phyloP scores from a whole-genome alignment of 805 yeast species.

The Saturnispora quitensis region DNA sequence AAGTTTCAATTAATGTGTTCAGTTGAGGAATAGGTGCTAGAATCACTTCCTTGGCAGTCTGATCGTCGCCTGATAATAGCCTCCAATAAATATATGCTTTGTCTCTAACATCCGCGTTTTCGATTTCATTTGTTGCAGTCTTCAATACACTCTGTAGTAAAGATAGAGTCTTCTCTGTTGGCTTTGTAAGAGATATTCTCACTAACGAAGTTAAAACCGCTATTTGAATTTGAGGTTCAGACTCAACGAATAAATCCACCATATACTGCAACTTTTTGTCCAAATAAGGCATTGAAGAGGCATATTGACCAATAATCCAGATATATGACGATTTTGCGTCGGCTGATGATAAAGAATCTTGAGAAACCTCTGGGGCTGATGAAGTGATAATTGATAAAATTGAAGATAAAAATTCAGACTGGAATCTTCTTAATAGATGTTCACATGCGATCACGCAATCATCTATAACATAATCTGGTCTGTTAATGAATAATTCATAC shows the following conservation, averaged over 20 bases:
- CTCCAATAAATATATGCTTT: conserved; percentile 78
- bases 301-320: conserved; percentile 68
- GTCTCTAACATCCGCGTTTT: conserved; percentile 72
- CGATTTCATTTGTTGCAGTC: conserved; percentile 53
- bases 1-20: conserved; percentile 58
- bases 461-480: conserved; percentile 54
- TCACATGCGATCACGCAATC: conserved; percentile 55
- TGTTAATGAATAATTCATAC: conserved; percentile 47
- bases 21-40: conserved; percentile 61
- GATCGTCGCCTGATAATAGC: conserved; percentile 32
- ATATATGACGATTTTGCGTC: conserved; percentile 53
- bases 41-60: conserved; percentile 43
- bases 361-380: conserved; percentile 28
- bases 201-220: conserved; percentile 54
- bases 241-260: conserved; percentile 46
- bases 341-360: conserved; percentile 36
- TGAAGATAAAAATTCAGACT: conserved; percentile 41
- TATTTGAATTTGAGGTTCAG: conserved; percentile 53
- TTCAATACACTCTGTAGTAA: conserved; percentile 52
- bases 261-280: conserved; percentile 37
- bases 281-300: conserved; percentile 47
- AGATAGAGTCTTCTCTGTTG: conserved; percentile 28
- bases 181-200: conserved; percentile 35
- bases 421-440: conserved; percentile 58
- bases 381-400: conserved; percentile 41